phyloP scores from a whole-genome alignment of 2,329 filamentous ascomycete genomes.

The Drechslerella dactyloides region DNA sequence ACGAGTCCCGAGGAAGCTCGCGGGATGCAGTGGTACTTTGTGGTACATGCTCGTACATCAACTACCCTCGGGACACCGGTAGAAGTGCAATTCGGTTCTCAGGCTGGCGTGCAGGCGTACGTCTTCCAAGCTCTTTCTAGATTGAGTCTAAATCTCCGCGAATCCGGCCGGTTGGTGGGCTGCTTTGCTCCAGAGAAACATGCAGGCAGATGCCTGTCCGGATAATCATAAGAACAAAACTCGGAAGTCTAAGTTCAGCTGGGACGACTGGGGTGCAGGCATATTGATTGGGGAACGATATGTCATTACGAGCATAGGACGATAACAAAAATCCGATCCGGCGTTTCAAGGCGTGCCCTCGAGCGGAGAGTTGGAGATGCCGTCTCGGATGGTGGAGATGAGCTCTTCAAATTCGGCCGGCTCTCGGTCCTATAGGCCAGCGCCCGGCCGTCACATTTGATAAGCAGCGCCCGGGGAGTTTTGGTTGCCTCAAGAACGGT shows the following conservation, averaged over 20 bases:
- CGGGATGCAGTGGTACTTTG: conserved; percentile 29
- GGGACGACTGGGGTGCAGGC: conserved; percentile 1
- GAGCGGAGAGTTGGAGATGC: conserved; percentile 18
- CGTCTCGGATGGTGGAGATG: conserved; percentile 28
- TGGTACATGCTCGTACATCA: conserved; percentile 36
- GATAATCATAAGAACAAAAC: conserved; percentile 11
- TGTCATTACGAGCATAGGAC: not conserved
- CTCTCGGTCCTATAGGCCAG: conserved; percentile 48
- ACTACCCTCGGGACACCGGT: not conserved
- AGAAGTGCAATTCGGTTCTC: conserved; percentile 8
- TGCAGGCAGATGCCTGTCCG: not conserved
- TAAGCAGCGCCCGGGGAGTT: not conserved
- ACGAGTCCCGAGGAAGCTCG: not conserved
- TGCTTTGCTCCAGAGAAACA: not conserved
- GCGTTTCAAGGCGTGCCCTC: conserved; percentile 7
- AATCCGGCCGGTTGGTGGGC: conserved; percentile 21
- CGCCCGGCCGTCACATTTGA: not conserved
- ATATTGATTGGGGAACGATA: too few species aligned
- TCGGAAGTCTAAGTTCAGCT: conserved; percentile 5
- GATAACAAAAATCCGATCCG: not conserved
- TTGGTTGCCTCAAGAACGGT: not conserved
- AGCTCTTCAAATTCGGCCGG: conserved; percentile 37
- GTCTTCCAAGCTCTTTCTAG: conserved; percentile 12
- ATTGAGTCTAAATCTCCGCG: conserved; percentile 48
- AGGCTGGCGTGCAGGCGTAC: not conserved